Evolutionary conservation across 2,329 filamentous ascomycete species (phyloP), one percentile per base, ranked within the genome.

Genomic region (Neopestalotiopsis clavispora): DNA sequence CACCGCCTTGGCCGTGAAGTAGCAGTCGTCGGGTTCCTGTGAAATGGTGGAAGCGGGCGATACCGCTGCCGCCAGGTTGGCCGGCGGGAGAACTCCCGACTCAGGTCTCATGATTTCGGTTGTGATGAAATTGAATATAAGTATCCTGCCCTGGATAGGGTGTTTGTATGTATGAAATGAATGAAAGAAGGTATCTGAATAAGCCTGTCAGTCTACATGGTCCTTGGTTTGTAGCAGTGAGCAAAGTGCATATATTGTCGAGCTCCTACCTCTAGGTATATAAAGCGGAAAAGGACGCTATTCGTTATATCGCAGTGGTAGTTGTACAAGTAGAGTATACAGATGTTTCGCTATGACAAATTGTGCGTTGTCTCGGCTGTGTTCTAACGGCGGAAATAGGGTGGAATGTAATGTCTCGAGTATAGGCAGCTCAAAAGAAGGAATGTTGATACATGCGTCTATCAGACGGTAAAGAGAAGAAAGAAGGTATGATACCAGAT

Each of bases 1-100:
- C n/a, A 66, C 63, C 10, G 63, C 63, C 49, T 66, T 66, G 45
- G 42, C 63, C n/a, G 63, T 66, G 49, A 66, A 66, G 49, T 66
- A 66, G 63, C 49, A 32, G 45, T 57, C 63, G 14, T 42, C 10
- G 14, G 45, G 14, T 28, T 23, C n/a, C 32, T 20, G 10, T 17
- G 20, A 14, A 14, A 40, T 38, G 32, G 59, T 34, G 32, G 59
- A 62, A 4, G 32, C 32, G 59, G 59, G 59, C 28, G 42, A 56
- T 13, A 28, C 17, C 49, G 63, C 45, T 23, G 32, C 23, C n/a
- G 14, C 40, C 20, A 23, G 13, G 5, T 28, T n/a, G 45, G 49
- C 7, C 38, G 28, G 14, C 28, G 60, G 60, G 30, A 63, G 60
- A 32, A 42, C 38, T 23, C 32, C 20, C 6, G 60, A 63, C 20